Conservation (phyloP, 73 alveolate genomes). For the Breviolum minutum region DNA sequence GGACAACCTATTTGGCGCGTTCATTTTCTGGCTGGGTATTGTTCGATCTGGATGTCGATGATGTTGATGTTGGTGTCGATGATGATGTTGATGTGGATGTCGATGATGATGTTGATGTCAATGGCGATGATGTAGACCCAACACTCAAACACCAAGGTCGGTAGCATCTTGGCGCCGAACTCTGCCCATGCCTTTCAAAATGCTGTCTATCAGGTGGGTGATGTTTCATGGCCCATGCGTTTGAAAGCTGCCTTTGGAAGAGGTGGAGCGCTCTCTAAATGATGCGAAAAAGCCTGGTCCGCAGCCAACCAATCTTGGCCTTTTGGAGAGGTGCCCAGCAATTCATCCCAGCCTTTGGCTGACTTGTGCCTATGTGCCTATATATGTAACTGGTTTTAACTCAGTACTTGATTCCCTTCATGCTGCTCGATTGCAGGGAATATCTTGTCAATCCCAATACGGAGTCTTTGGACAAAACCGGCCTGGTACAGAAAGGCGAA, state of each 20-base stretch:
- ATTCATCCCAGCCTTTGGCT: background rate
- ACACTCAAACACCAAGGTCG: background rate
- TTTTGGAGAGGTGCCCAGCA: constrained; percentile 42
- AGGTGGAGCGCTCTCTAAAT: constrained; percentile 78
- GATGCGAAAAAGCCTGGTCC: constrained; percentile 91
- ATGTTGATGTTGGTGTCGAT: no score
- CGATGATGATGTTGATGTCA: background rate
- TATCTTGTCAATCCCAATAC: constrained; percentile 1
- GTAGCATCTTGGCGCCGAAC: constrained; percentile 45
- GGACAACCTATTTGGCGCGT: no score
- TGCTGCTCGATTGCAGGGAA: constrained; percentile 23
- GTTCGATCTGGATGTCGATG: no score
- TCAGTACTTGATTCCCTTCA: no score
- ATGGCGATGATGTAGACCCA: no score
- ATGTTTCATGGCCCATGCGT: background rate
- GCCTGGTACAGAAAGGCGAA: constrained; percentile 43
- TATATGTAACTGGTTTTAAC: no score
- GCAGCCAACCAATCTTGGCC: constrained; percentile 69
- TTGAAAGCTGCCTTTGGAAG: background rate
- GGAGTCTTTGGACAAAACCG: constrained; percentile 1
- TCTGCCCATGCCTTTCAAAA: constrained; percentile 68
- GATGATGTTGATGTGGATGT: background rate
- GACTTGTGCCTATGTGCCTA: background rate
- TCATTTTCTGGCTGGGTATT: background rate
- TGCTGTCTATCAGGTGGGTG: constrained; percentile 83